phyloP scores from a whole-genome alignment of 306 rosid species.

The Biancaea sappan region DNA sequence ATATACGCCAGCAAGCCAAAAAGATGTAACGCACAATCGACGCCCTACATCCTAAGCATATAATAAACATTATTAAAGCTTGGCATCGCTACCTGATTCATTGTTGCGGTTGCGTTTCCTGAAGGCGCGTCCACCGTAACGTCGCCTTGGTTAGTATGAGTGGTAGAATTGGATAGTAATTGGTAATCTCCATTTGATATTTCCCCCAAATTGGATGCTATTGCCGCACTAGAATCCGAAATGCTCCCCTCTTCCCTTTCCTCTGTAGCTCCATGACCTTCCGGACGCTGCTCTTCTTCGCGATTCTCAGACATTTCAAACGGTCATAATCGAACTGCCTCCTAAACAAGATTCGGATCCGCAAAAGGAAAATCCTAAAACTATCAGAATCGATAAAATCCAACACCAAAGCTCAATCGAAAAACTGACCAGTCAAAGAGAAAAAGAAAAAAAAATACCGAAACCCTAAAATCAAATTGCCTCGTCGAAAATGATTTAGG shows the following conservation, averaged over 20 bases:
- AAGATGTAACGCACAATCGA: background rate
- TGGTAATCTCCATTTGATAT: conserved; percentile 6
- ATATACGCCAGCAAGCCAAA: background rate
- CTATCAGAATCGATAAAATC: background rate
- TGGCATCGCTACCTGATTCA: conserved; percentile 33
- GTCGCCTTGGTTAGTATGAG: background rate
- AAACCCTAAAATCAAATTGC: conserved; percentile 1
- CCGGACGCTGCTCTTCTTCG: conserved; percentile 33
- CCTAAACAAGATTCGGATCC: conserved; percentile 31
- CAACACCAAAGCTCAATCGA: background rate
- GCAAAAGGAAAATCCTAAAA: background rate
- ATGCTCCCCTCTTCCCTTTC: background rate
- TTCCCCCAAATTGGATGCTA: background rate
- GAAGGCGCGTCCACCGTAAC: background rate
- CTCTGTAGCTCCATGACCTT: conserved; percentile 28
- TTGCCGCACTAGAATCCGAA: conserved; percentile 11
- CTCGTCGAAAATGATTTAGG: background rate
- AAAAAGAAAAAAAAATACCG: background rate
- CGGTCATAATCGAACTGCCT: conserved; percentile 42
- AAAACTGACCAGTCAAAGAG: background rate
- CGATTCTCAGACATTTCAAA: conserved; percentile 53
- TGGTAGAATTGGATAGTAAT: background rate
- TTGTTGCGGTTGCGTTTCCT: background rate
- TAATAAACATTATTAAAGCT: background rate
- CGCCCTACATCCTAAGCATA: background rate